A percentile compares a stretch with the other conserved stretches of the same genome.
phyloP scores from a whole-genome alignment of 345 rosid species.

The Cochlearia excelsa region DNA sequence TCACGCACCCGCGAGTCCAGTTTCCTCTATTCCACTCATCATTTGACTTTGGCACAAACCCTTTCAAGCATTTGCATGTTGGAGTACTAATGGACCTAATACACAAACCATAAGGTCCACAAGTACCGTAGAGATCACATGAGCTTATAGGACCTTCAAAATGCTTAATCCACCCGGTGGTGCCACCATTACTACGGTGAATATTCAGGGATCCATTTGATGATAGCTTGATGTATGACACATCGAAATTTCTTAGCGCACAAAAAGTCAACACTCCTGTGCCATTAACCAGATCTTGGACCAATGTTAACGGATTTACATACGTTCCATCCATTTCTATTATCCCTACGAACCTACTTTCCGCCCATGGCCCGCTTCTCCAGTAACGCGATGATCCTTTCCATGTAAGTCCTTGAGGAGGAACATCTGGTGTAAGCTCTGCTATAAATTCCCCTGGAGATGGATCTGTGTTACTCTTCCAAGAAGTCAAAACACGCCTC shows the following conservation, averaged over 20 bases:
- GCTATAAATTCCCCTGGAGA: conserved; percentile 16
- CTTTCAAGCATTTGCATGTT: conserved; percentile 27
- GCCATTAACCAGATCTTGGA: conserved; percentile 7
- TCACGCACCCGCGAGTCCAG: conserved; percentile 27
- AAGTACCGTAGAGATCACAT: conserved; percentile 25
- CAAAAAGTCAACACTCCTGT: conserved; percentile 9
- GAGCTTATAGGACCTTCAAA: conserved; percentile 2
- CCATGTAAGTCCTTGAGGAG: conserved; percentile 13
- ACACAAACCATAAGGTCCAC: conserved; percentile 37
- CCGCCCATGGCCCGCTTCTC: conserved; percentile 27
- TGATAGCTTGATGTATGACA: conserved; percentile 12
- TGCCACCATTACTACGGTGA: conserved; percentile 3
- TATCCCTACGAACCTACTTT: conserved; percentile 20
- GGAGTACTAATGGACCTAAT: conserved; percentile 7
- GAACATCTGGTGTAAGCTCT: conserved; percentile 2
- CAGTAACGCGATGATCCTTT: conserved; percentile 22
- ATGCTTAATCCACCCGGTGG: conserved; percentile 4
- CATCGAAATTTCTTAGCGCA: not conserved
- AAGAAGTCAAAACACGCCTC: conserved; percentile 17
- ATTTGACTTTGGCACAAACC: conserved; percentile 28
- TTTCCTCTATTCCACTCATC: conserved; percentile 26
- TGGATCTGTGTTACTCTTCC: conserved; percentile 21
- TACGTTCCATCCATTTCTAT: conserved; percentile 2
- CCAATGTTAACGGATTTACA: conserved; percentile 9
- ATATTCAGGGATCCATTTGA: conserved; percentile 15